Conservation (phyloP, 2,329 filamentous ascomycete species). For the Fusarium nanum region DNA sequence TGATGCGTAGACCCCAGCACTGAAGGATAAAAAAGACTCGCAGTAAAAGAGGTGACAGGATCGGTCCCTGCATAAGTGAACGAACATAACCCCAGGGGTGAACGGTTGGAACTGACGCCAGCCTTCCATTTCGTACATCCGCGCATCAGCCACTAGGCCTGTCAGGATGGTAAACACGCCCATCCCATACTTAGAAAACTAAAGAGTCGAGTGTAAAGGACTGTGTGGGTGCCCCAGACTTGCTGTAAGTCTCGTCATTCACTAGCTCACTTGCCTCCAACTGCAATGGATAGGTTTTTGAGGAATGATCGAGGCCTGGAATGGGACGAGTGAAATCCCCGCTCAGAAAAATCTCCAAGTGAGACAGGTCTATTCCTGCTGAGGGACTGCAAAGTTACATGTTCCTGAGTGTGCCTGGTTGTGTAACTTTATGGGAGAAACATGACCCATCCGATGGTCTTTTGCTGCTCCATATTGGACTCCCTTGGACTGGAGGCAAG, state of each 20-base stretch:
- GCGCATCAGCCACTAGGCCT: slow-evolving; percentile 12
- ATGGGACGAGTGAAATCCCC: slow-evolving; percentile 44
- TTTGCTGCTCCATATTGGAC: slow-evolving; percentile 23
- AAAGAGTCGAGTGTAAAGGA: neutral
- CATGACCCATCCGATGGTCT: slow-evolving; percentile 26
- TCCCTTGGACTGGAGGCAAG: slow-evolving; percentile 27
- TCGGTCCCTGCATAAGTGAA: slow-evolving; percentile 43
- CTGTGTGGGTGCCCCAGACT: slow-evolving; percentile 24
- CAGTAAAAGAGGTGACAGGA: slow-evolving; percentile 8
- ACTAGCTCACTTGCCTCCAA: slow-evolving; percentile 38
- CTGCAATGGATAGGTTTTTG: slow-evolving; percentile 33
- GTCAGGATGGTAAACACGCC: slow-evolving; percentile 22
- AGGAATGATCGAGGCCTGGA: slow-evolving; percentile 45
- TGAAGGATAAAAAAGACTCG: neutral
- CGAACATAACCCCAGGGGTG: slow-evolving; percentile 40
- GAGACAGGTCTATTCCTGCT: slow-evolving; percentile 36
- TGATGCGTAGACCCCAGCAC: slow-evolving; percentile 11
- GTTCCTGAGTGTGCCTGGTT: slow-evolving; percentile 37
- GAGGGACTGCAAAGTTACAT: slow-evolving; percentile 33
- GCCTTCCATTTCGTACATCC: slow-evolving; percentile 26
- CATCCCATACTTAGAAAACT: slow-evolving; percentile 1
- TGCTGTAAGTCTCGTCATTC: slow-evolving; percentile 12
- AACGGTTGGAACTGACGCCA: slow-evolving; percentile 16
- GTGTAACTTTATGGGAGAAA: slow-evolving; percentile 27
- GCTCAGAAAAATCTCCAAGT: slow-evolving; percentile 39